Evolutionary conservation across 495 filamentous ascomycete species (phyloP).

Genomic region (Penicillium cosmopolitanum): DNA sequence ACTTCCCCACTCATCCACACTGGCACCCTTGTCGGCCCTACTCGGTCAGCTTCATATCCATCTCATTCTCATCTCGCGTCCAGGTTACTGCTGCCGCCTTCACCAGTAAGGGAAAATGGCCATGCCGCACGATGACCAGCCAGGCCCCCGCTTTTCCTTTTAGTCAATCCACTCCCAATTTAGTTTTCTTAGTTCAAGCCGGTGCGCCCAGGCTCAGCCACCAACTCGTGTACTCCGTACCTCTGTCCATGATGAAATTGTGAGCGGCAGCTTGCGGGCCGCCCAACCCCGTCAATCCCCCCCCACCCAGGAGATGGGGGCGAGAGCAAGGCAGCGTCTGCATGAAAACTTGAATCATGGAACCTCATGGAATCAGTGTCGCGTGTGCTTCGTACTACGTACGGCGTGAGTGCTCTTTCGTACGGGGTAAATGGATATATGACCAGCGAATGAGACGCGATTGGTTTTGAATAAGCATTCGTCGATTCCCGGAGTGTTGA

Average conservation of each 20-base stretch:
- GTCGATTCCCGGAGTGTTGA: background rate
- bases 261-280: constrained; percentile 1
- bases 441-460: background rate
- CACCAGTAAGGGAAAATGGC: constrained; percentile 6
- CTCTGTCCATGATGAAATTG: background rate
- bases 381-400: background rate
- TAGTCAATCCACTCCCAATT: constrained; percentile 1
- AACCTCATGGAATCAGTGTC: background rate
- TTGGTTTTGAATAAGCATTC: constrained; percentile 7
- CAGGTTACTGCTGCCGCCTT: background rate
- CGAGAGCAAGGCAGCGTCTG: constrained; percentile 5
- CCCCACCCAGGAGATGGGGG: background rate
- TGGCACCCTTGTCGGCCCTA: background rate
- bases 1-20: background rate
- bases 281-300: background rate
- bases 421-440: background rate
- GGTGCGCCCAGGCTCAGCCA: constrained; percentile 1
- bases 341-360: background rate
- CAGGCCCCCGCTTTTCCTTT: constrained; percentile 2
- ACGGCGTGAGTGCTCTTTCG: background rate
- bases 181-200: background rate
- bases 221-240: background rate
- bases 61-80: background rate
- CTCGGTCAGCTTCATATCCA: background rate
- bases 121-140: background rate